phyloP scores from a whole-genome alignment of 768 basidiomycete genomes.

The Vararia minispora region DNA sequence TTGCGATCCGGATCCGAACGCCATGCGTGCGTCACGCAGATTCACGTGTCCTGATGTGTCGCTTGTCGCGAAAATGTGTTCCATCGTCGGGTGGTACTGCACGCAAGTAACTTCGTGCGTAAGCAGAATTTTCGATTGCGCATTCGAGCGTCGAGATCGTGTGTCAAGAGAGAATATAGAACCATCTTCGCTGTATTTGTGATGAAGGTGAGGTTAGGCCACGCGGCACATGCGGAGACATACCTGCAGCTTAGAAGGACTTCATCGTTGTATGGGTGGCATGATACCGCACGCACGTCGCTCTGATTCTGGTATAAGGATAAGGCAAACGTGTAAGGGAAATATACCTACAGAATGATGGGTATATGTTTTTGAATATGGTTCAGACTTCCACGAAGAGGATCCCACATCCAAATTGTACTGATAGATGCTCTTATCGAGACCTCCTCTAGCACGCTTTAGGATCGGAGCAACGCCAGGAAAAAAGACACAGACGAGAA shows the following conservation, averaged over 20 bases:
- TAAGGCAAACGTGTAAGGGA: neutral
- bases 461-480: neutral
- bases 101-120: slow-evolving; percentile 49
- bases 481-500: slow-evolving; percentile 43
- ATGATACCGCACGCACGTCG: slow-evolving; percentile 50
- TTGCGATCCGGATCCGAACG: slow-evolving; percentile 43
- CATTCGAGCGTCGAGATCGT: slow-evolving; percentile 27
- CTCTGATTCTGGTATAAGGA: slow-evolving; percentile 30
- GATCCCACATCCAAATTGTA: slow-evolving; percentile 10
- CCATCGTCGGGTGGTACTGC: slow-evolving; percentile 56
- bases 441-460: slow-evolving; percentile 7
- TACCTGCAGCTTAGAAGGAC: slow-evolving; percentile 63
- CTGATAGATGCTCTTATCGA: slow-evolving; percentile 7
- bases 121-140: slow-evolving; percentile 43
- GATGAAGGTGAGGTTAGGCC: neutral
- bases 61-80: slow-evolving; percentile 58
- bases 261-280: slow-evolving; percentile 59
- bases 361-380: slow-evolving; percentile 4
- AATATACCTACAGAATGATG: slow-evolving; percentile 16
- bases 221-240: slow-evolving; percentile 4
- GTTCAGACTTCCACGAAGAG: slow-evolving; percentile 3
- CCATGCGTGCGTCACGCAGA: slow-evolving; percentile 64
- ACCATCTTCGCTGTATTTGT: slow-evolving; percentile 52
- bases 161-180: slow-evolving; percentile 51
- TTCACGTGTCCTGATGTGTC: slow-evolving; percentile 48